phyloP scores from a whole-genome alignment of 495 filamentous ascomycete species.

The Hyaloscypha hepaticicola region DNA sequence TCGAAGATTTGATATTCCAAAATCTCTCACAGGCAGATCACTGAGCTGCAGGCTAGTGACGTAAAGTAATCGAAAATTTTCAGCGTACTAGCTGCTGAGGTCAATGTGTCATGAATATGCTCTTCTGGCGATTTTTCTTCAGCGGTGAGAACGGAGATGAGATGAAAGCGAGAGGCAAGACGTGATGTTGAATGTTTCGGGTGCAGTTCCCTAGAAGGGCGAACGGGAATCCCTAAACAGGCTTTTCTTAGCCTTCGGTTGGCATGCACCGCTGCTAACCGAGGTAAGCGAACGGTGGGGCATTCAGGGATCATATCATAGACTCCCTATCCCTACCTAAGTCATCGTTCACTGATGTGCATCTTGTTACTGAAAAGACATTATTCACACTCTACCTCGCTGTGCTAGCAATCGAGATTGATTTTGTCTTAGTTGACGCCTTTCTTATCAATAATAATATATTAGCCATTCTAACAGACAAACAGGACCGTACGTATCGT shows the following conservation, averaged over 20 bases:
- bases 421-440: no score
- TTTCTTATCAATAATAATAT: no score
- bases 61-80: neutral
- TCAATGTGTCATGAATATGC: neutral
- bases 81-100: neutral
- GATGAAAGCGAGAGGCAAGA: neutral
- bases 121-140: neutral
- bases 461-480: no score
- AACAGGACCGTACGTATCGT: no score
- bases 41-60: neutral
- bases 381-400: no score
- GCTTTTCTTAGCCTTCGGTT: neutral
- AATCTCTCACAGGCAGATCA: conserved; percentile 5
- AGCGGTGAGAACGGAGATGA: neutral
- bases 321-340: no score
- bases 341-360: no score
- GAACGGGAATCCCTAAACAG: neutral
- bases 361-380: no score
- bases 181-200: neutral
- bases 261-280: neutral
- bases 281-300: neutral
- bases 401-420: no score
- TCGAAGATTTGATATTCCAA: neutral
- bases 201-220: neutral
- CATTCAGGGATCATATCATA: neutral